Conservation (phyloP, 2,329 filamentous ascomycete species). For the Xylaria hypoxylon region DNA sequence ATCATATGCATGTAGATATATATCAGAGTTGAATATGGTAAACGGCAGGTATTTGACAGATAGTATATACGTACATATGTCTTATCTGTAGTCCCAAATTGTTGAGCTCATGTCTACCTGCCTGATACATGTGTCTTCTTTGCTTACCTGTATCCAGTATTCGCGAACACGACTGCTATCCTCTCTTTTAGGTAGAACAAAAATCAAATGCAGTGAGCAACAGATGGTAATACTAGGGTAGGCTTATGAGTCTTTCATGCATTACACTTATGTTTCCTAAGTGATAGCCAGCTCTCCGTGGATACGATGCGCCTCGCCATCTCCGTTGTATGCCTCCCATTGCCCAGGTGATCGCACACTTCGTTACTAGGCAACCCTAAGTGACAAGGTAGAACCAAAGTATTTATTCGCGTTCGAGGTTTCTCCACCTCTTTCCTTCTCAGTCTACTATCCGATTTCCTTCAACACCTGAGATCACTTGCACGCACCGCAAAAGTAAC, state of each 20-base stretch:
- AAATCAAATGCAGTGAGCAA: no score
- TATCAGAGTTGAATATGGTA: background rate
- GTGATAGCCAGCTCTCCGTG: background rate
- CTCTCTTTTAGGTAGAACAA: background rate
- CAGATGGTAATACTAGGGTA: background rate
- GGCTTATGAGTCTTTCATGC: background rate
- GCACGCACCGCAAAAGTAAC: background rate
- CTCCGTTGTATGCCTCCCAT: background rate
- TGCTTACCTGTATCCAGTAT: background rate
- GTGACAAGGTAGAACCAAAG: background rate
- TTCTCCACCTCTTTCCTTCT: background rate
- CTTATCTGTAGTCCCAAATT: background rate
- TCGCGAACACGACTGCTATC: no score
- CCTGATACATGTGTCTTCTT: background rate
- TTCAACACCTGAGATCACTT: background rate
- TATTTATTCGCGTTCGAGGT: background rate
- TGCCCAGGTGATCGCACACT: background rate
- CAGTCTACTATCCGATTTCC: background rate
- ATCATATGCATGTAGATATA: background rate
- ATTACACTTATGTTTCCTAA: background rate
- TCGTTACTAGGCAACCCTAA: background rate
- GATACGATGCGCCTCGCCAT: no score
- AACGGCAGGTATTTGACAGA: no score
- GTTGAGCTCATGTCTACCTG: background rate
- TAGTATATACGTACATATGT: no score